A percentile compares a stretch with the other conserved stretches of the same genome.
These are phyloP conservation scores for Fusarium anthophilum DNA, from an alignment of 2,329 filamentous ascomycete species.

Conservation along the genomic window DNA sequence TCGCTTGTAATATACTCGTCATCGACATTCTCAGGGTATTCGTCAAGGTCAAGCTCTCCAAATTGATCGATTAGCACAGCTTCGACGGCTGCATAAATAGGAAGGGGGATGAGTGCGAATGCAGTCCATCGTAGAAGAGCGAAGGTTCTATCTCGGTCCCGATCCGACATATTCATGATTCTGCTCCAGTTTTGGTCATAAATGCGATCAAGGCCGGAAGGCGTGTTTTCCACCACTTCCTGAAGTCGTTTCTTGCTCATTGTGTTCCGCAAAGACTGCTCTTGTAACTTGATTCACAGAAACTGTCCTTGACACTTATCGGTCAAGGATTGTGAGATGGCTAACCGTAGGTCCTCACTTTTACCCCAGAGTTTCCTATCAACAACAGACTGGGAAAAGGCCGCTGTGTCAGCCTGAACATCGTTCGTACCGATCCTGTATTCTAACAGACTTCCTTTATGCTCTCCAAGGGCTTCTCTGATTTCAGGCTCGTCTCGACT, in stretches of 20 bases:
- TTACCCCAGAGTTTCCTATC: constrained; percentile 44
- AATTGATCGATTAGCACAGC: constrained; percentile 31
- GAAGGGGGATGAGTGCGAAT: constrained; percentile 37
- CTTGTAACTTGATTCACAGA: constrained; percentile 46
- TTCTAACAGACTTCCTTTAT: neutral
- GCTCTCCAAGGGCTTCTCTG: constrained; percentile 6
- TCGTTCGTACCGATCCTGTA: constrained; percentile 20
- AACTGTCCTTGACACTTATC: constrained; percentile 48
- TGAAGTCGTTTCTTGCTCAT: constrained; percentile 45
- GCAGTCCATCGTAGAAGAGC: constrained; percentile 45
- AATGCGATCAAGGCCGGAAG: constrained; percentile 39
- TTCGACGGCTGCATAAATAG: constrained; percentile 36
- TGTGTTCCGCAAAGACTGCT: constrained; percentile 32
- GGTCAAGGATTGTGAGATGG: constrained; percentile 39
- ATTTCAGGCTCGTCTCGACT: constrained; percentile 43
- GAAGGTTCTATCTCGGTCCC: constrained; percentile 37
- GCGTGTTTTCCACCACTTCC: constrained; percentile 40
- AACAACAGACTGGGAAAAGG: constrained; percentile 42
- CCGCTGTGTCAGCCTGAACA: constrained; percentile 32
- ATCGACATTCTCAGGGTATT: constrained; percentile 41
- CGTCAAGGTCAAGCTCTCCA: constrained; percentile 31
- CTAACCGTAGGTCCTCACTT: constrained; percentile 4
- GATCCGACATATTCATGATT: constrained; percentile 18
- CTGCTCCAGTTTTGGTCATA: constrained; percentile 47
- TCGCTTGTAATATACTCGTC: constrained; percentile 44